Conservation (phyloP, 805 yeast genomes). For the Starmerella asiatica region DNA sequence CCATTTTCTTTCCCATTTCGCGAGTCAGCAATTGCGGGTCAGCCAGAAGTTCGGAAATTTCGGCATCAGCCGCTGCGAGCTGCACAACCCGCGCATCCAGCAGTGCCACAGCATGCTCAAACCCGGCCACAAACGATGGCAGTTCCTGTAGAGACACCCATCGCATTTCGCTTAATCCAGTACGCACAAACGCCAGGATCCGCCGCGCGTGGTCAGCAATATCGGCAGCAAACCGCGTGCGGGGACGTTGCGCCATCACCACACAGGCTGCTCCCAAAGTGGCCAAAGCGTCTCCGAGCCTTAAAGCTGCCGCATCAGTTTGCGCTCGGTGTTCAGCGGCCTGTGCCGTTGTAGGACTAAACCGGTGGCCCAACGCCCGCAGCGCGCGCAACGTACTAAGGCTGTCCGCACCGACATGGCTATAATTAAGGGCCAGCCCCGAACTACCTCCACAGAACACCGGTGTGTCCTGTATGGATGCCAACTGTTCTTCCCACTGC, state of each 20-base stretch:
- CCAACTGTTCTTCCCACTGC: slow-evolving; percentile 33
- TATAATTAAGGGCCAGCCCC: neutral
- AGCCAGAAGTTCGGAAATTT: neutral
- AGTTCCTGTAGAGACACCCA: slow-evolving; percentile 5
- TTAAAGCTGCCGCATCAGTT: neutral
- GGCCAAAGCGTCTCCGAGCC: slow-evolving; percentile 6
- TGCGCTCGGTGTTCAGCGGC: slow-evolving; percentile 4
- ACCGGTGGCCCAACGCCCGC: slow-evolving; percentile 11
- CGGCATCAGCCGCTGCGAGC: slow-evolving; percentile 4
- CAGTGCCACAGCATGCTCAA: slow-evolving; percentile 1
- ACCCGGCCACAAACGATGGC: slow-evolving; percentile 3
- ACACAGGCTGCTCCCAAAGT: neutral
- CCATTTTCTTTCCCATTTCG: neutral
- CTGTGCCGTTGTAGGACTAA: slow-evolving; percentile 1
- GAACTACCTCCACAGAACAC: neutral
- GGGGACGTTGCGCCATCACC: slow-evolving; percentile 1
- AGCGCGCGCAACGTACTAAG: slow-evolving; percentile 2
- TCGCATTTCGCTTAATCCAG: slow-evolving; percentile 4
- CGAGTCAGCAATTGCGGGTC: neutral
- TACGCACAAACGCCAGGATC: slow-evolving; percentile 2
- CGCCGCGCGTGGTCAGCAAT: slow-evolving; percentile 1
- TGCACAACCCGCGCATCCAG: slow-evolving; percentile 6
- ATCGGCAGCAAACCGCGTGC: slow-evolving; percentile 2
- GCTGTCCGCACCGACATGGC: neutral
- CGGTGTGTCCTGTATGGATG: neutral